Base-by-base conservation (phyloP, 192 early-diverging fungal genomes). In the Coemansia sp. region DNA sequence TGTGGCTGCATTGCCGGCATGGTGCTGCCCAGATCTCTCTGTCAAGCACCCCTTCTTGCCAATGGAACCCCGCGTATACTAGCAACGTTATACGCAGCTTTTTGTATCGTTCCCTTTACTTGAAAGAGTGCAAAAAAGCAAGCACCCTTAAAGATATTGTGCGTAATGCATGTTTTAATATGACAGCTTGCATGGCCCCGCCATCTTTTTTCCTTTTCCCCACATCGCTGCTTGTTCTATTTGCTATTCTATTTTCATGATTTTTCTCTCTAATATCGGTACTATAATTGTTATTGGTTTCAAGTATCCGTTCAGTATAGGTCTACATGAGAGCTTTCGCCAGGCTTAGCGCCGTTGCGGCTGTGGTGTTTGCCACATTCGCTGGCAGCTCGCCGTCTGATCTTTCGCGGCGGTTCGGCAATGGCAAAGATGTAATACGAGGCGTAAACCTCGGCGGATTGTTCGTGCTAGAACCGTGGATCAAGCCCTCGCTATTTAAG, bases 391-490 rank as follows among this genome's bases (percentile, higher is more conserved):
- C 69, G 27, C 74, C 80, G 10, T 36, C 69, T 2, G 14, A 34
- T 14, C 27, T 67, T 6, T 45, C 42, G 27, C 72, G 63, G 39
- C 60, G 82, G 29, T 84, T 80, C 39, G 77, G 82, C 8, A 68
- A 59, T 19, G 51, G 74, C 17, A 66, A 66, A 19, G 82, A 77
- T 23, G 29, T 73, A 4, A 90, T 86, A 21, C 82, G 87, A 39
- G 87, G 86, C 8, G 82, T 85, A 19, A 89, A 89, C 38, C 68
- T 89, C 10, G 87, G 87, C 62, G 87, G 87, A 9, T 73, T 85
- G 68, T 78, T 89, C 38, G 83, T 89, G 39, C 81, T 89, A 15
- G 88, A 89, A 61, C 85, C 79, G 17, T 89, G 88, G 88, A 87
- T 89, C 46, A 77, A 60, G 6, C 85, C 85, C 37, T 80, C 77